phyloP scores from a whole-genome alignment of 2,329 filamentous ascomycete species.

The Truncatella angustata region DNA sequence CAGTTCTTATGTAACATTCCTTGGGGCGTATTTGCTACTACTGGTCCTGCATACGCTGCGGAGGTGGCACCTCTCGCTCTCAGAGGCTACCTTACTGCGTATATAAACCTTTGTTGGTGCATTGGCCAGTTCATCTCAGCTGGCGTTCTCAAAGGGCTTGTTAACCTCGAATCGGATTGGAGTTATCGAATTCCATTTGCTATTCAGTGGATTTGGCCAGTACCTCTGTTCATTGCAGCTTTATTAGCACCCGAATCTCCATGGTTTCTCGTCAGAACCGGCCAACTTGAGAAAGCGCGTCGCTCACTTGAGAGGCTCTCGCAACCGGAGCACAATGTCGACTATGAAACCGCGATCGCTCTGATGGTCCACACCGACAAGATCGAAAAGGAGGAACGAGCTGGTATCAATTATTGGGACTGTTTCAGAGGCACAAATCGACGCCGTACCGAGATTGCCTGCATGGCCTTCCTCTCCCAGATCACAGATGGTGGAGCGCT shows the following conservation, averaged over 20 bases:
- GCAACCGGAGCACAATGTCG: constrained; percentile 16
- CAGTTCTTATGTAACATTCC: constrained; percentile 39
- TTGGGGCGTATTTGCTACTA: constrained; percentile 21
- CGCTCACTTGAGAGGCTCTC: constrained; percentile 5
- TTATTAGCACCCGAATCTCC: constrained; percentile 13
- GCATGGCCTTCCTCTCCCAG: constrained; percentile 39
- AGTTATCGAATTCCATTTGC: constrained; percentile 35
- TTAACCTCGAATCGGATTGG: constrained; percentile 18
- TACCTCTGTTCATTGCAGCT: constrained; percentile 13
- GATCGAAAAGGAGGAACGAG: constrained; percentile 39
- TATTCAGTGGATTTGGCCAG: constrained; percentile 38
- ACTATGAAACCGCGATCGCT: constrained; percentile 35
- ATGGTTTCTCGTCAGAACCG: constrained; percentile 11
- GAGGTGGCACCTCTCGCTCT: constrained; percentile 24
- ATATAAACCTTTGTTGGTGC: constrained; percentile 22
- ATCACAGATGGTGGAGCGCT: constrained; percentile 39
- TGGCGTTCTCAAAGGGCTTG: constrained; percentile 22
- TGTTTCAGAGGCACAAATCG: constrained; percentile 47
- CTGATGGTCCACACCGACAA: constrained; percentile 45
- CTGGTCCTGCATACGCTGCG: constrained; percentile 22
- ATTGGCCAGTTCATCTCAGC: constrained; percentile 23
- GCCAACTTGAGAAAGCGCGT: constrained; percentile 20
- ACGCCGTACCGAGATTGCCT: constrained; percentile 44
- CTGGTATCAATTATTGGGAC: constrained; percentile 40
- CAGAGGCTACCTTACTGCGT: constrained; percentile 22